Evolutionary conservation across 805 yeast genomes (phyloP).

Genomic region (Sugiyamaella smithiae): DNA sequence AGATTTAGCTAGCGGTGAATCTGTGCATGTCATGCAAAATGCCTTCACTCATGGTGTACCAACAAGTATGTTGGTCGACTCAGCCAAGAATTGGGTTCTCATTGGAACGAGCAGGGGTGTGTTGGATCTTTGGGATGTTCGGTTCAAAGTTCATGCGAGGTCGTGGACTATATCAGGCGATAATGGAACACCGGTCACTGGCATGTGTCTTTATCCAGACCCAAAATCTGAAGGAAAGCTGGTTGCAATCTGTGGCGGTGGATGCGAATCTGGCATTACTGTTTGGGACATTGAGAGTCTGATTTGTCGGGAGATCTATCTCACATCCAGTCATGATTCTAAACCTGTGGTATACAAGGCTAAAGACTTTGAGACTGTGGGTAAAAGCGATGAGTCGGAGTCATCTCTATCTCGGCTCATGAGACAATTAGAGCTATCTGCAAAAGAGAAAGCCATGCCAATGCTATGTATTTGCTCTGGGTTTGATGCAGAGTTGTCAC

Average conservation of each 20-base stretch:
- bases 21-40: slow-evolving; percentile 44
- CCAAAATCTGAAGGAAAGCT: slow-evolving; percentile 45
- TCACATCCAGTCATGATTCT: slow-evolving; percentile 24
- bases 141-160: slow-evolving; percentile 59
- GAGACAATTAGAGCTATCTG: neutral
- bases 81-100: slow-evolving; percentile 57
- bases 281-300: slow-evolving; percentile 73
- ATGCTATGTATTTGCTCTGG: slow-evolving; percentile 3
- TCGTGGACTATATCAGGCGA: slow-evolving; percentile 55
- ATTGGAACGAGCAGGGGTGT: slow-evolving; percentile 75
- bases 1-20: slow-evolving; percentile 58
- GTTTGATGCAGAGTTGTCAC: neutral
- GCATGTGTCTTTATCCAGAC: slow-evolving; percentile 46
- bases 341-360: slow-evolving; percentile 17
- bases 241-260: slow-evolving; percentile 67
- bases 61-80: slow-evolving; percentile 56
- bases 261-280: slow-evolving; percentile 54
- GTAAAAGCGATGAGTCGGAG: neutral
- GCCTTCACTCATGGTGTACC: slow-evolving; percentile 66
- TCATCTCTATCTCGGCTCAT: neutral
- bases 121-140: slow-evolving; percentile 75
- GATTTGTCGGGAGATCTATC: slow-evolving; percentile 50
- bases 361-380: slow-evolving; percentile 11
- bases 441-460: neutral
- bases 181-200: slow-evolving; percentile 44